Base-by-base conservation (phyloP, 331 rosid species). In the Telfairia occidentalis region DNA sequence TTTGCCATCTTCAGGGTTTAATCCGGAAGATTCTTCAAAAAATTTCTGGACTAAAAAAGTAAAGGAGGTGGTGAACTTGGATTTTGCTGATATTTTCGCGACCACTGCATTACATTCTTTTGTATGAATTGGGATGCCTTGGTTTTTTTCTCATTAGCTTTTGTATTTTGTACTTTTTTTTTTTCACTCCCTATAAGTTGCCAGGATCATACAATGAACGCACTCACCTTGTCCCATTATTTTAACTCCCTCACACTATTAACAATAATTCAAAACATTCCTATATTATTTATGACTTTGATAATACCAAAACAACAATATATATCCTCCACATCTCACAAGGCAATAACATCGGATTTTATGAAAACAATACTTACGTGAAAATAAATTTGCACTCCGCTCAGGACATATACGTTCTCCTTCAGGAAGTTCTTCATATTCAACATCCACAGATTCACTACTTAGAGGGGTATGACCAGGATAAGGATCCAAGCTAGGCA, bases 351-450 rank as follows among this genome's bases (percentile, higher is more conserved):
- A 8, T 15, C 13, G 13, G 46, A 34, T 34, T 34, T 64, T 35
- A 37, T n/a, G 48, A 35, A 64, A 35, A 19, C 9, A 73, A 75
- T 45, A 84, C 96, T 12, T 89, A 94, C 98, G 87, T 77, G 98
- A 91, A 58, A 91, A 75, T 82, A 94, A 37, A 71, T 29, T 86
- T 49, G 75, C 85, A 75, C 58, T 84, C 83, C 89, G 82, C 85
- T 94, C 98, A 29, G 98, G 98, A 84, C 92, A 88, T 78, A 88
- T 86, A 52, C 80, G 83, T 70, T 94, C 98, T 81, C 86, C 96
- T 61, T 88, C 95, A 38, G 92, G 95, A 72, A 94, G 97, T 83
- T 89, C 97, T 81, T 84, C 95, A 79, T 89, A 94, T 40, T 86
- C 90, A 83, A 82, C 97, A 78, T 83, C 84, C 48, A 80, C 75